Conservation (phyloP, 2,329 filamentous ascomycete species). For the Ophiostoma piceae region DNA sequence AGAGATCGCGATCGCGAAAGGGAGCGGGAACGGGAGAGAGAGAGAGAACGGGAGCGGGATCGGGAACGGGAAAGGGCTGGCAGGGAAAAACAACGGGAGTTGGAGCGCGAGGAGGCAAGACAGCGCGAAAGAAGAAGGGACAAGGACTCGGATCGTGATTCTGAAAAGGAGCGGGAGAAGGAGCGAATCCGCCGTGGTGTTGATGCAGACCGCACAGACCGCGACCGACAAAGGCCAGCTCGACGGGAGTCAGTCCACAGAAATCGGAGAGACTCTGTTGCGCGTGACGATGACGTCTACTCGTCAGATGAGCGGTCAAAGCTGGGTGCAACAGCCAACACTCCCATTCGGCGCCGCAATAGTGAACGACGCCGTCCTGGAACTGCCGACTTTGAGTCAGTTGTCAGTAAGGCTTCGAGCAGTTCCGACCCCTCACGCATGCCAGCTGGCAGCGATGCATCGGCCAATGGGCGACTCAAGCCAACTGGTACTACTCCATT, state of each 20-base stretch:
- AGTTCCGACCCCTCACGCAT: constrained; percentile 22
- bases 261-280: constrained; percentile 24
- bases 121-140: constrained; percentile 3
- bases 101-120: neutral
- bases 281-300: constrained; percentile 35
- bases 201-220: neutral
- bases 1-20: constrained; percentile 28
- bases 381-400: constrained; percentile 35
- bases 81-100: constrained; percentile 23
- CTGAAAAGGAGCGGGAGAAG: constrained; percentile 18
- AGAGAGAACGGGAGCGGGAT: constrained; percentile 20
- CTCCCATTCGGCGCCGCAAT: constrained; percentile 28
- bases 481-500: constrained; percentile 37
- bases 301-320: constrained; percentile 40
- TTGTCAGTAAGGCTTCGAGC: constrained; percentile 18
- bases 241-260: constrained; percentile 32
- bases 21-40: constrained; percentile 18
- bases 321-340: constrained; percentile 25
- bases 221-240: constrained; percentile 27
- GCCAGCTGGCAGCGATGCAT: constrained; percentile 26
- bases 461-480: constrained; percentile 28
- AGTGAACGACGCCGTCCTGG: constrained; percentile 36
- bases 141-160: constrained; percentile 11
- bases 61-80: constrained; percentile 15
- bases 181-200: constrained; percentile 2